Evolutionary conservation across 2,329 filamentous ascomycete genomes (phyloP).

Genomic region (Aspergillus amoenus): DNA sequence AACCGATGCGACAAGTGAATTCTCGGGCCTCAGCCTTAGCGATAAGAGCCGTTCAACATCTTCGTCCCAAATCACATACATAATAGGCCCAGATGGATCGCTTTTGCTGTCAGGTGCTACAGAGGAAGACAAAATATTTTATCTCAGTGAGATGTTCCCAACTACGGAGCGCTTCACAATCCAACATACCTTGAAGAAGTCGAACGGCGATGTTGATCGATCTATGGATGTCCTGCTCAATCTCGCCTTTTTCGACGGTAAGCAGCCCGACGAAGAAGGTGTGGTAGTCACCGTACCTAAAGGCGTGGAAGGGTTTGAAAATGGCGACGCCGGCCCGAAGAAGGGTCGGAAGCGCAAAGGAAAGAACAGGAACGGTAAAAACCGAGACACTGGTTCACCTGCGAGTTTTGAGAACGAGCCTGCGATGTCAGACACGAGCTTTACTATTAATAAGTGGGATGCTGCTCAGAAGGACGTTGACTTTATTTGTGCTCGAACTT

Average conservation of each 20-base stretch:
- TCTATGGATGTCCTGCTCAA: slow-evolving; percentile 81
- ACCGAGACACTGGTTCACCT: slow-evolving; percentile 14
- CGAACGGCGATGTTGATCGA: slow-evolving; percentile 63
- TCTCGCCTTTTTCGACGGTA: slow-evolving; percentile 68
- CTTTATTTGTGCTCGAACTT: slow-evolving; percentile 56
- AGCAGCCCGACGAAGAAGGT: slow-evolving; percentile 56
- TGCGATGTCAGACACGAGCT: slow-evolving; percentile 14
- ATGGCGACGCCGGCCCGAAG: slow-evolving; percentile 45
- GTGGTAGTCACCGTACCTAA: slow-evolving; percentile 53
- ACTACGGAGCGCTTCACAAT: slow-evolving; percentile 66
- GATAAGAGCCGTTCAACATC: slow-evolving; percentile 18
- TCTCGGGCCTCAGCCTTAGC: slow-evolving; percentile 40
- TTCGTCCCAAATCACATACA: slow-evolving; percentile 25
- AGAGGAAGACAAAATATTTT: slow-evolving; percentile 60
- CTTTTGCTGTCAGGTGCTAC: slow-evolving; percentile 29
- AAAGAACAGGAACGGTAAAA: slow-evolving; percentile 36
- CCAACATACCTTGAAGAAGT: slow-evolving; percentile 65
- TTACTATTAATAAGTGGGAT: slow-evolving; percentile 57
- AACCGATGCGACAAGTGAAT: slow-evolving; percentile 51
- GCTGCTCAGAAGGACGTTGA: slow-evolving; percentile 58
- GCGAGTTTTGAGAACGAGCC: slow-evolving; percentile 16
- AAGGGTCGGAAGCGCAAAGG: slow-evolving; percentile 45
- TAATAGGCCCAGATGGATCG: slow-evolving; percentile 28
- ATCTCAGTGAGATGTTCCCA: slow-evolving; percentile 71
- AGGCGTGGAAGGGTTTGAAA: slow-evolving; percentile 79